Evolutionary conservation across 164 flowering plant species (phyloP).

Genomic region (Akebia trifoliata): DNA sequence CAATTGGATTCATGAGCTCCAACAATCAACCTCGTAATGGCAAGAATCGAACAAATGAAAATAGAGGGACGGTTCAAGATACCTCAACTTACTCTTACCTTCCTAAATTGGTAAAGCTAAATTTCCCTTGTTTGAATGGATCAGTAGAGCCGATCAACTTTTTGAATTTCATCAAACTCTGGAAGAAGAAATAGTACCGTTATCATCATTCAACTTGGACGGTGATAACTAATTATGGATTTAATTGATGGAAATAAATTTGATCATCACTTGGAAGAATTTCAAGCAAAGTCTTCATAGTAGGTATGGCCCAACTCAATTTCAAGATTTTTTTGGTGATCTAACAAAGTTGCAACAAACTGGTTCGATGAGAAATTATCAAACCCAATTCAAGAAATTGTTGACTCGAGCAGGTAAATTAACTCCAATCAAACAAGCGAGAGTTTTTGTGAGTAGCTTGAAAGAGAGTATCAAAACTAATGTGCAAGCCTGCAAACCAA

Average conservation of each 20-base stretch:
- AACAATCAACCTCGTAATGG: too few relatives aligned
- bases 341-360: background rate
- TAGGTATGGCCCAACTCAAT: background rate
- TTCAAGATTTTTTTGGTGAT: slow-evolving; percentile 5
- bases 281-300: background rate
- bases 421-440: background rate
- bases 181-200: background rate
- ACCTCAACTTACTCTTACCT: too few relatives aligned
- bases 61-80: too few relatives aligned
- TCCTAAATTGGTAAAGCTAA: too few relatives aligned
- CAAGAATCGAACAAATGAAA: too few relatives aligned
- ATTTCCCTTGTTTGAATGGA: too few relatives aligned
- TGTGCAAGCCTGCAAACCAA: background rate
- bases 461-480: background rate
- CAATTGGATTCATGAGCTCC: too few relatives aligned
- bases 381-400: background rate
- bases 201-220: background rate
- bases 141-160: too few relatives aligned
- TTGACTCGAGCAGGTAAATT: background rate
- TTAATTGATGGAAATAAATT: background rate
- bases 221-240: background rate
- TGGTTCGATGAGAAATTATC: background rate
- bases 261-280: background rate
- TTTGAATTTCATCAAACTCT: background rate
- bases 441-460: background rate